A percentile compares a stretch with the other conserved stretches of the same genome.
Evolutionary conservation across 805 yeast genomes (phyloP).

Genomic region (Schwanniomyces polymorphus): DNA sequence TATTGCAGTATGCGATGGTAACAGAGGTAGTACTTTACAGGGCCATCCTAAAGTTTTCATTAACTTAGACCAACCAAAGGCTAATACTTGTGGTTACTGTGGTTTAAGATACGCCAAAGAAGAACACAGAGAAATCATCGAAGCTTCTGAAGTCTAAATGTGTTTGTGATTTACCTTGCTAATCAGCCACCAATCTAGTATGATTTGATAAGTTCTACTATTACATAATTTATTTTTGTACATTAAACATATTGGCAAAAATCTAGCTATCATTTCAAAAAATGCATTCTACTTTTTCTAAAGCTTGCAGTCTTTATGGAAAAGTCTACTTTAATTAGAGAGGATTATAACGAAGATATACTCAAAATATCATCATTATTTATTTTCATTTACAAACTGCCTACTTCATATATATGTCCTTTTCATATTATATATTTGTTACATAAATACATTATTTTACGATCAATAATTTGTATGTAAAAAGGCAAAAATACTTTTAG

Average conservation of each 20-base stretch:
- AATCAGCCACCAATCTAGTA: background rate
- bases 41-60: conserved; percentile 86
- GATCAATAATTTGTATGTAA: background rate
- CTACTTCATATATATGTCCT: background rate
- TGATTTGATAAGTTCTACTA: background rate
- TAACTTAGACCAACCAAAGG: conserved; percentile 74
- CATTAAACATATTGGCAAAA: background rate
- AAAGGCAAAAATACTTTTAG: too few species aligned
- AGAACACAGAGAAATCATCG: conserved; percentile 44
- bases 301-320: conserved; percentile 1
- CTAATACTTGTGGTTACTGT: conserved; percentile 79
- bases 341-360: background rate
- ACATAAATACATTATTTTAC: background rate
- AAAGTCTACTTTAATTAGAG: background rate
- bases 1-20: conserved; percentile 83
- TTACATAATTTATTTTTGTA: background rate
- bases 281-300: background rate
- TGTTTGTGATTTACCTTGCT: background rate
- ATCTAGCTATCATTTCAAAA: background rate
- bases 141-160: conserved; percentile 13
- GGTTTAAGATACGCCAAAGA: conserved; percentile 65
- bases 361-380: background rate
- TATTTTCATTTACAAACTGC: background rate
- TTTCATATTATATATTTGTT: background rate
- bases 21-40: conserved; percentile 61